Percentiles rank a stretch among this genome's conserved stretches.
Evolutionary conservation across 2,329 filamentous ascomycete species (phyloP).

Genomic region (Eurotiales sp.): DNA sequence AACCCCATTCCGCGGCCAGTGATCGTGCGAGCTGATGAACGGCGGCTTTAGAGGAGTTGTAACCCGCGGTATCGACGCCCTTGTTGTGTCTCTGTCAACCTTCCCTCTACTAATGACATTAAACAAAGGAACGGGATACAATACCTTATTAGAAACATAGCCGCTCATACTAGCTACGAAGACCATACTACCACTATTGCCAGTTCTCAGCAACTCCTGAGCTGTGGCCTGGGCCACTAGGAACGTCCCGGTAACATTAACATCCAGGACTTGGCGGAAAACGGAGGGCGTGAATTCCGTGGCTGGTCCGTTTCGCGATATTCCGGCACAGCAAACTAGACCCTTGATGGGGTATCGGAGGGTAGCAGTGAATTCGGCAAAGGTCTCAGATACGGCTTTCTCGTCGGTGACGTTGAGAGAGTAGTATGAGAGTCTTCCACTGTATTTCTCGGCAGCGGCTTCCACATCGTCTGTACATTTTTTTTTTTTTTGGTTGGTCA

Average conservation of each 20-base stretch:
- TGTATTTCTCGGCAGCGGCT: not conserved
- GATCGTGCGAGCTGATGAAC: conserved; percentile 44
- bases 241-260: conserved; percentile 17
- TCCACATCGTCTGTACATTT: too few relatives aligned
- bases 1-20: conserved; percentile 46
- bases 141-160: conserved; percentile 19
- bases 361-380: conserved; percentile 19
- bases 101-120: too few relatives aligned
- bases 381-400: conserved; percentile 15
- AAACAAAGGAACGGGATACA: too few relatives aligned
- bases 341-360: conserved; percentile 27
- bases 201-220: conserved; percentile 8
- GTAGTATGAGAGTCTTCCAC: conserved; percentile 19
- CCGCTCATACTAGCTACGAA: conserved; percentile 23
- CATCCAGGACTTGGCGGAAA: conserved; percentile 26
- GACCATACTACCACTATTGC: conserved; percentile 17
- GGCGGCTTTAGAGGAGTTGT: conserved; percentile 47
- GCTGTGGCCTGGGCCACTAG: conserved; percentile 17
- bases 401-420: conserved; percentile 22
- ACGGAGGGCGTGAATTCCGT: conserved; percentile 23
- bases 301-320: conserved; percentile 26
- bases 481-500: too few relatives aligned
- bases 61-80: conserved; percentile 22
- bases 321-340: conserved; percentile 31
- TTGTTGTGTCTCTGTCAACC: conserved; percentile 9